A percentile compares a stretch with the other conserved stretches of the same genome.
Conservation (phyloP, 73 alveolate genomes). For the Tetrahymena malaccensis region DNA sequence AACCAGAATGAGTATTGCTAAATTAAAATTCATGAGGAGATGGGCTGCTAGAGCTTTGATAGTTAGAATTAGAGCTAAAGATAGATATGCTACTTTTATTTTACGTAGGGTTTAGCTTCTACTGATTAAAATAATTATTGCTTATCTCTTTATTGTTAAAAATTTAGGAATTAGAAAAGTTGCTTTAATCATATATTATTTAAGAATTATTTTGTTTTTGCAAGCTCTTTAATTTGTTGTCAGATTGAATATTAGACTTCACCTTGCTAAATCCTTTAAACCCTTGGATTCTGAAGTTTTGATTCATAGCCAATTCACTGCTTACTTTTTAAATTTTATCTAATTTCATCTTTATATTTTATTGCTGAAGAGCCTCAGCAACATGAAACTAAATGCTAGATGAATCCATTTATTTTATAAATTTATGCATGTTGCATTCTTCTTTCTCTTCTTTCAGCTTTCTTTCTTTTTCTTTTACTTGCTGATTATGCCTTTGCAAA, state of each 20-base stretch:
- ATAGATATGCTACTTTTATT: background rate
- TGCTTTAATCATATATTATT: background rate
- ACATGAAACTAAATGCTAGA: background rate
- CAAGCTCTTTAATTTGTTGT: background rate
- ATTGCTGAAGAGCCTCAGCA: background rate
- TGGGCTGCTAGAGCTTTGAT: background rate
- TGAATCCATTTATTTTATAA: background rate
- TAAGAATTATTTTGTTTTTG: background rate
- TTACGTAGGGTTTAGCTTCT: background rate
- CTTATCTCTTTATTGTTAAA: background rate
- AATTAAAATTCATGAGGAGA: background rate
- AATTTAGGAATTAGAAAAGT: background rate
- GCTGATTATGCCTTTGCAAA: background rate
- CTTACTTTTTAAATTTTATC: background rate
- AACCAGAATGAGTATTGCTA: background rate
- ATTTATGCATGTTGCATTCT: background rate
- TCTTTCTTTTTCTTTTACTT: background rate
- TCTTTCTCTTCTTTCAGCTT: background rate
- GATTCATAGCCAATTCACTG: background rate
- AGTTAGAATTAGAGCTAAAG: background rate
- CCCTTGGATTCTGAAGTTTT: background rate
- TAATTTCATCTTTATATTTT: background rate
- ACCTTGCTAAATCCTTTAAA: background rate
- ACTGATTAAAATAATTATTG: too few species aligned
- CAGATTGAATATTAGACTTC: background rate